These are phyloP conservation scores for Microbotryomycetes sp. DNA, from an alignment of 1,284 basidiomycete species.

Conservation along the genomic window DNA sequence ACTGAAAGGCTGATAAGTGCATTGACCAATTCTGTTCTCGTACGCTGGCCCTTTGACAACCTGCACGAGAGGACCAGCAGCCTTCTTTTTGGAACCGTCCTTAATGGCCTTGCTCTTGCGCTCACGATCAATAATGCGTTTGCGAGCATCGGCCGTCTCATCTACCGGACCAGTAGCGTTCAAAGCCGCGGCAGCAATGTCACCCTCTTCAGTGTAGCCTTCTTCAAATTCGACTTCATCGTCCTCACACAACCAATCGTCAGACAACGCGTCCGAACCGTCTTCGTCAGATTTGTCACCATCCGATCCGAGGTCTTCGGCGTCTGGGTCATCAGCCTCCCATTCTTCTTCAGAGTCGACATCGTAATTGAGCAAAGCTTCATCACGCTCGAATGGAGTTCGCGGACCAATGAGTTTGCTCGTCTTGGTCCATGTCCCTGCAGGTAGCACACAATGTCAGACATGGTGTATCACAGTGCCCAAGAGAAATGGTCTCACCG, in stretches of 20 bases:
- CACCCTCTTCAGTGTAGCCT: slow-evolving; percentile 6
- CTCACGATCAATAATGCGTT: slow-evolving; percentile 43
- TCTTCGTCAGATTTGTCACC: slow-evolving; percentile 32
- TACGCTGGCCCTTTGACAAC: slow-evolving; percentile 69
- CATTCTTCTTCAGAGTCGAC: slow-evolving; percentile 82
- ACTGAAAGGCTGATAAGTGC: slow-evolving; percentile 58
- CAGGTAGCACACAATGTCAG: neutral
- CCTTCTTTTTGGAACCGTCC: slow-evolving; percentile 51
- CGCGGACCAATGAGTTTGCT: slow-evolving; percentile 64
- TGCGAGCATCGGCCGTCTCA: slow-evolving; percentile 49
- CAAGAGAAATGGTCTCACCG: slow-evolving; percentile 45
- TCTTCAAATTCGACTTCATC: slow-evolving; percentile 49
- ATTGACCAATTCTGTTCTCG: slow-evolving; percentile 58
- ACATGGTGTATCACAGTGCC: neutral
- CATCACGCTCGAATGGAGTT: slow-evolving; percentile 64
- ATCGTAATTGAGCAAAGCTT: slow-evolving; percentile 63
- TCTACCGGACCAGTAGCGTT: slow-evolving; percentile 47
- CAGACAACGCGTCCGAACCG: slow-evolving; percentile 26
- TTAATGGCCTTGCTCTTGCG: slow-evolving; percentile 28
- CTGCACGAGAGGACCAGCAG: slow-evolving; percentile 64
- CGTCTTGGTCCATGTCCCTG: slow-evolving; percentile 66
- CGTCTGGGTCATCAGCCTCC: slow-evolving; percentile 66
- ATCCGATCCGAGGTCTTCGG: slow-evolving; percentile 39
- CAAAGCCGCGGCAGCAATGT: slow-evolving; percentile 9
- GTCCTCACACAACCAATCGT: slow-evolving; percentile 50